phyloP scores from a whole-genome alignment of 371 early-diverging fungal genomes.

The Chytridiales sp. region DNA sequence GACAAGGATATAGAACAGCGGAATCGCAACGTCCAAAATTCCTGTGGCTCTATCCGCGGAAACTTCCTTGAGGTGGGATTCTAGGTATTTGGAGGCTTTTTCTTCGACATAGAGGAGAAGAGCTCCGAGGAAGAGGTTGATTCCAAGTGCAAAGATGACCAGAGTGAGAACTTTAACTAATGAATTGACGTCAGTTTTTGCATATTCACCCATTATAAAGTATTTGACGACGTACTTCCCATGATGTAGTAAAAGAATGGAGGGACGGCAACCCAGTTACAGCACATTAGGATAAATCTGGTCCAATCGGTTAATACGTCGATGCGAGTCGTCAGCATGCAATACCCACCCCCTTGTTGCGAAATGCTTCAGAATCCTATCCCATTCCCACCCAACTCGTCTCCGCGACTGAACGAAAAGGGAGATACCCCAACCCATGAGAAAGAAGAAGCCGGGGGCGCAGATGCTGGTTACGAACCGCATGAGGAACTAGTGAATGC shows the following conservation, averaged over 20 bases:
- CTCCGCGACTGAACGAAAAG: conserved; percentile 32
- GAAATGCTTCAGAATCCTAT: conserved; percentile 38
- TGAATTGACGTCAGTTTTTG: too few species aligned
- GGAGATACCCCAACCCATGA: conserved; percentile 40
- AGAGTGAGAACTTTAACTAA: too few species aligned
- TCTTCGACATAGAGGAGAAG: conserved; percentile 18
- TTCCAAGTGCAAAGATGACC: conserved; percentile 44
- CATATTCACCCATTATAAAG: too few species aligned
- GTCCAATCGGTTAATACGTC: too few species aligned
- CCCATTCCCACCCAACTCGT: conserved; percentile 32
- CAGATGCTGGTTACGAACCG: conserved; percentile 37
- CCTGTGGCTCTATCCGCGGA: background rate
- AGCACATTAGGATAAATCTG: conserved; percentile 7
- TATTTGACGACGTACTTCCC: background rate
- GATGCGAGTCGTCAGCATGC: too few species aligned
- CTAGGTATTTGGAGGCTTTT: too few species aligned
- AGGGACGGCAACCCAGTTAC: background rate
- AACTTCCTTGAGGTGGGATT: too few species aligned
- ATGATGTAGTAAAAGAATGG: conserved; percentile 1
- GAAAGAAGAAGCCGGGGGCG: conserved; percentile 34
- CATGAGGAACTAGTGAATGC: conserved; percentile 22
- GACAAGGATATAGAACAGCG: background rate
- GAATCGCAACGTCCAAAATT: background rate
- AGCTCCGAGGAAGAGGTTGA: conserved; percentile 39
- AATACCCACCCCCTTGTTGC: conserved; percentile 40